phyloP scores from a whole-genome alignment of 2,329 filamentous ascomycete genomes.

The Lasiodiplodia theobromae region DNA sequence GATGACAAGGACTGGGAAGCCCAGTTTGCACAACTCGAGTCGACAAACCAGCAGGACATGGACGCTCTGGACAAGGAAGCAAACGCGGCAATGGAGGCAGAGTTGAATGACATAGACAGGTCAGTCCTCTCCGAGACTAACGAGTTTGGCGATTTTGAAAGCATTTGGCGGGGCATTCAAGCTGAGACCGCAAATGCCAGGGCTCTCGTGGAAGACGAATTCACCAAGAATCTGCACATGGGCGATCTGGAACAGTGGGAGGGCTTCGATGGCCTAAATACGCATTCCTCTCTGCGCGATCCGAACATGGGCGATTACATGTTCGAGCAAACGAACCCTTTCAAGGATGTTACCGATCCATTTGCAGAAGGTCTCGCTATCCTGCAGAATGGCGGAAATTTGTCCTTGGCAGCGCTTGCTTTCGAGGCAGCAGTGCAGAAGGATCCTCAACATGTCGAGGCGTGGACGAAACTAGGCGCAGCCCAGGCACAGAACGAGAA shows the following conservation, averaged over 20 bases:
- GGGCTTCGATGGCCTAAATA: slow-evolving; percentile 73
- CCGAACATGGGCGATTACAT: slow-evolving; percentile 87
- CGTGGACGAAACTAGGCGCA: slow-evolving; percentile 90
- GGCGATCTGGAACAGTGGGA: slow-evolving; percentile 84
- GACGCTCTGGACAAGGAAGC: slow-evolving; percentile 66
- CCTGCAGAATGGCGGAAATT: slow-evolving; percentile 90
- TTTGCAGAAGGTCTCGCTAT: slow-evolving; percentile 94
- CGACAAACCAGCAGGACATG: slow-evolving; percentile 63
- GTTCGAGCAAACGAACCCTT: slow-evolving; percentile 94
- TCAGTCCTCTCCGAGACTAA: slow-evolving; percentile 77
- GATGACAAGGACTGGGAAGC: slow-evolving; percentile 96
- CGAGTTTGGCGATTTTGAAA: slow-evolving; percentile 87
- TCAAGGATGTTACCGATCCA: slow-evolving; percentile 79
- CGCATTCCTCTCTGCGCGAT: slow-evolving; percentile 72
- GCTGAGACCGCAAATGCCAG: slow-evolving; percentile 75
- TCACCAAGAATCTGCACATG: slow-evolving; percentile 66
- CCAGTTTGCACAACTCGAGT: slow-evolving; percentile 89
- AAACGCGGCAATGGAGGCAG: slow-evolving; percentile 78
- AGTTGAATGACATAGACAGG: slow-evolving; percentile 89
- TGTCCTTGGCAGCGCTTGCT: slow-evolving; percentile 89
- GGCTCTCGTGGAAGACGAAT: slow-evolving; percentile 71
- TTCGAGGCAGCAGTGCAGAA: slow-evolving; percentile 97
- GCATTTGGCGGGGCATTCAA: slow-evolving; percentile 83
- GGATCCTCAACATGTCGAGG: slow-evolving; percentile 84
- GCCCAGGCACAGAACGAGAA: slow-evolving; percentile 99